A percentile compares a stretch with the other conserved stretches of the same genome.
phyloP scores from a whole-genome alignment of 208 protist species.

The Trypanosoma brucei region DNA sequence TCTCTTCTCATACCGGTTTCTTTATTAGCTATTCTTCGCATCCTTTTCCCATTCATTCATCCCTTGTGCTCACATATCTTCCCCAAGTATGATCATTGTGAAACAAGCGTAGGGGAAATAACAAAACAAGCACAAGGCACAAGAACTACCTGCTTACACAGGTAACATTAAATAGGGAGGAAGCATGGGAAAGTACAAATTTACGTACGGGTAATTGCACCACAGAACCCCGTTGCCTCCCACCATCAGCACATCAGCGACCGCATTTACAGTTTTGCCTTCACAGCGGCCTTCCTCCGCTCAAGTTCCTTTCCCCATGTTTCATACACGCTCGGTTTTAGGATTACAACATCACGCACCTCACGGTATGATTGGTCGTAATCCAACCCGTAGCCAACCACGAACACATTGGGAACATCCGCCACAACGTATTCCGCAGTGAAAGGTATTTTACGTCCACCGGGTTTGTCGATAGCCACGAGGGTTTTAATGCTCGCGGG shows the following conservation, averaged over 20 bases:
- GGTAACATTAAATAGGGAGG: no score
- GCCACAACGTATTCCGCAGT: slow-evolving; percentile 68
- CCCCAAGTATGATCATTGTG: no score
- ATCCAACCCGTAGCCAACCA: slow-evolving; percentile 91
- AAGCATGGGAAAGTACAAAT: no score
- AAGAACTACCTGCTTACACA: no score
- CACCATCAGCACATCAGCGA: neutral
- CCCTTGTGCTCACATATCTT: no score
- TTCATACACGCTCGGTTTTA: slow-evolving; percentile 56
- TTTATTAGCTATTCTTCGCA: no score
- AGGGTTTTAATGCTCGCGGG: slow-evolving; percentile 79
- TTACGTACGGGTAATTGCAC: no score
- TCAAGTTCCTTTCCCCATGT: neutral
- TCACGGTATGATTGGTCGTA: slow-evolving; percentile 79
- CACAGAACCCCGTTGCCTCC: no score
- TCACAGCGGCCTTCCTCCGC: neutral
- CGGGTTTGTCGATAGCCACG: slow-evolving; percentile 83
- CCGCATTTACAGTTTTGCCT: neutral
- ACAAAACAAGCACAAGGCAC: no score
- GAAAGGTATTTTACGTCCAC: slow-evolving; percentile 43
- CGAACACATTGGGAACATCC: slow-evolving; percentile 62
- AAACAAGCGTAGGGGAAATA: no score
- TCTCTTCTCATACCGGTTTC: no score
- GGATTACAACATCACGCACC: slow-evolving; percentile 70
- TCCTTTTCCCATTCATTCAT: no score